phyloP scores from a whole-genome alignment of 1,284 basidiomycete genomes.

The Sanghuangporus weigelae region DNA sequence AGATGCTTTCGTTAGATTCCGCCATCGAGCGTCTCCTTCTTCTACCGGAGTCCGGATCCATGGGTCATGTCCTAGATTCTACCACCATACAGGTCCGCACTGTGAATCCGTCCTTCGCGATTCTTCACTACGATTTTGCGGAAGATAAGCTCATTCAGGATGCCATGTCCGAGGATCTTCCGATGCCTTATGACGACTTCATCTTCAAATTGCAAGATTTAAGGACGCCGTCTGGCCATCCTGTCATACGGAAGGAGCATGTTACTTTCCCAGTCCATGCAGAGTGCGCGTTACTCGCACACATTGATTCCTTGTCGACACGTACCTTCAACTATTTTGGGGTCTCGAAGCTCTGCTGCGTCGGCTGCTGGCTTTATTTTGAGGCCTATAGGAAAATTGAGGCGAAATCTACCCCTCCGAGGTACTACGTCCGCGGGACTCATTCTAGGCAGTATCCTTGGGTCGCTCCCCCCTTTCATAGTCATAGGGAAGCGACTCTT shows the following conservation, averaged over 20 bases:
- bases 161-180: neutral
- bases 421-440: neutral
- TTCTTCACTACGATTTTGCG: neutral
- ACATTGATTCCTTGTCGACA: neutral
- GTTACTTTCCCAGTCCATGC: neutral
- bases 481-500: neutral
- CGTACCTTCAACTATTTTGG: neutral
- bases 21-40: neutral
- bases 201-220: too few relatives aligned
- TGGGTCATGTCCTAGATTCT: neutral
- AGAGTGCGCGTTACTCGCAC: neutral
- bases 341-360: neutral
- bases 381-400: neutral
- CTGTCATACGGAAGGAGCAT: neutral
- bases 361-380: neutral
- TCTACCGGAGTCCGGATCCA: neutral
- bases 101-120: neutral
- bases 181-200: neutral
- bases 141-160: neutral
- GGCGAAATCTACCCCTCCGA: neutral
- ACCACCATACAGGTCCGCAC: neutral
- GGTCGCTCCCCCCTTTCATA: neutral
- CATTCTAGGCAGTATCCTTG: neutral
- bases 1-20: neutral
- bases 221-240: too few relatives aligned